Evolutionary conservation across 2,329 filamentous ascomycete species (phyloP).

Genomic region (Zymoseptoria pseudotritici): DNA sequence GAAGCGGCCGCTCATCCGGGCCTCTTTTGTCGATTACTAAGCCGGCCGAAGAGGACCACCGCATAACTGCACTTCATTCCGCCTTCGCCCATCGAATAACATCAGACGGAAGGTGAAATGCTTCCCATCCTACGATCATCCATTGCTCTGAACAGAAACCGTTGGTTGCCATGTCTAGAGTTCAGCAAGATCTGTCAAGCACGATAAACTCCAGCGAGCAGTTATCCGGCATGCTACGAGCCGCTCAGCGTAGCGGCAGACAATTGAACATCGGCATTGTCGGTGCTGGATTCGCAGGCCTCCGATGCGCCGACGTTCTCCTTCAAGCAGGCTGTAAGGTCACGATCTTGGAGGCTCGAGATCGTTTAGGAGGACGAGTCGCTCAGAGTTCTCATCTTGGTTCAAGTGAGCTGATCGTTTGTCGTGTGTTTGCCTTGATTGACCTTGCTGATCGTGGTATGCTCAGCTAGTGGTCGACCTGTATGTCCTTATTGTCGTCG

Average conservation of each 20-base stretch:
- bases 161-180: background rate
- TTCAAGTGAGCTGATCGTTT: constrained; percentile 27
- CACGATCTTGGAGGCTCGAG: constrained; percentile 60
- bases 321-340: constrained; percentile 58
- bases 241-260: constrained; percentile 5
- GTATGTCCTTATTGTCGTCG: background rate
- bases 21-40: no score
- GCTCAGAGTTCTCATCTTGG: constrained; percentile 37
- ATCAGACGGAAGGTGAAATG: background rate
- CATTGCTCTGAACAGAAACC: no score
- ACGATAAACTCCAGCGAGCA: background rate
- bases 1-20: no score
- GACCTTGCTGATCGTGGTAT: background rate
- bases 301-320: constrained; percentile 64
- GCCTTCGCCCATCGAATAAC: no score
- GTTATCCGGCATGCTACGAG: constrained; percentile 4
- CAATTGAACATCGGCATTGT: constrained; percentile 50
- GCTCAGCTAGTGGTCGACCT: constrained; percentile 1
- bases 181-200: background rate
- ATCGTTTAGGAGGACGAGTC: constrained; percentile 58
- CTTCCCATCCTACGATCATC: background rate
- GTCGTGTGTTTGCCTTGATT: background rate
- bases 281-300: constrained; percentile 61
- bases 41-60: no score
- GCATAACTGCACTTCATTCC: no score